Evolutionary conservation across 805 yeast genomes (phyloP).

Genomic region (Ogataea sp.): DNA sequence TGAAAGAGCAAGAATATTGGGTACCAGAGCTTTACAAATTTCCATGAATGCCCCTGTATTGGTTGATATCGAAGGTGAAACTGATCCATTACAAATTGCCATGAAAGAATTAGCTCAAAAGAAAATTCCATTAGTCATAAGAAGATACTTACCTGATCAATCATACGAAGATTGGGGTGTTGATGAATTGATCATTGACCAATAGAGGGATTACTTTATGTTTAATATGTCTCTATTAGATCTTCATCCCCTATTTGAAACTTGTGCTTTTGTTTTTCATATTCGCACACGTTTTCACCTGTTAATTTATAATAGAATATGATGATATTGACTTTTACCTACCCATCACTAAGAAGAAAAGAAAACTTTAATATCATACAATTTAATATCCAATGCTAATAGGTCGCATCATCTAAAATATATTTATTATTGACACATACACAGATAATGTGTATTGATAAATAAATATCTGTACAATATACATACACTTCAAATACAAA

Average conservation of each 20-base stretch:
- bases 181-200: constrained; percentile 90
- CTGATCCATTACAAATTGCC: constrained; percentile 96
- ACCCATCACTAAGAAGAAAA: too few species aligned
- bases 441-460: too few species aligned
- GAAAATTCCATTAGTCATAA: constrained; percentile 89
- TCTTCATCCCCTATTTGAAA: not conserved
- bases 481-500: not conserved
- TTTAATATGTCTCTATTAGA: too few species aligned
- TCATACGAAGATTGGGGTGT: constrained; percentile 98
- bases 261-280: not conserved
- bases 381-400: too few species aligned
- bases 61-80: constrained; percentile 97
- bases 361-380: too few species aligned
- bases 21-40: constrained; percentile 95
- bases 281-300: not conserved
- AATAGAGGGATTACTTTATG: too few species aligned
- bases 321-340: not conserved
- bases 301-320: too few species aligned
- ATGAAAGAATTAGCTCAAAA: constrained; percentile 93
- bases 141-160: constrained; percentile 96
- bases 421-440: too few species aligned
- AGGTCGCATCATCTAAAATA: too few species aligned
- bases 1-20: constrained; percentile 95
- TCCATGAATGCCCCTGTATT: constrained; percentile 98
- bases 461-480: not conserved